Base-by-base conservation (phyloP, 208 protist genomes). In the Chromosphaera perkinsii region DNA sequence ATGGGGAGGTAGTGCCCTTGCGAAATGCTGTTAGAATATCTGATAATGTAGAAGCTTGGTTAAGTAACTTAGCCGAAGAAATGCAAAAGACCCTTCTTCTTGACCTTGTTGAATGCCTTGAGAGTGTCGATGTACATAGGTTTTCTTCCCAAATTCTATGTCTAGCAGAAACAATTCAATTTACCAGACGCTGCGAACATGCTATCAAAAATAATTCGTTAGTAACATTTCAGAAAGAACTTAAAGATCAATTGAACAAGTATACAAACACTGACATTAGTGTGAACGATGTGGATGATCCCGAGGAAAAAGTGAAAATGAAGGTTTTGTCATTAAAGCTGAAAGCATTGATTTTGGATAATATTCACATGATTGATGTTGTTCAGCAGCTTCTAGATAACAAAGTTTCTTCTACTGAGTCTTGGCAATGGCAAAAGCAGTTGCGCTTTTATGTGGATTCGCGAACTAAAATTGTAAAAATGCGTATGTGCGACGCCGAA, bases 361-460 rank as follows among this genome's bases (percentile, higher is more conserved):
- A 93, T 5, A 95, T 99, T n/a, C 96, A 98, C 73, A 91, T 97
- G 75, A 84, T 94, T 27, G 92, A 98, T 64, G 86, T 95, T 26
- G 88, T 85, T 22, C 85, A 90, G 14, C 31, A 60, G 27, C 78
- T 98, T 2, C 31, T 22, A 0, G 42, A 10, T 54, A 37, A 24
- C 4, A 40, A 40, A 27, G 81, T 85, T 36, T 40, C 57, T 3
- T 85, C 75, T n/a, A 55, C 59, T 9, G 59, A 83, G 2, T 87
- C 92, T 69, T 99, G 98, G 80, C 84, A 90, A 27, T 99, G 96
- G 95, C 73, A 97, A 26, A 88, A 88, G 42, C 77, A 97, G 55
- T 88, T 98, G 79, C 84, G 95, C 5, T 86, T 92, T 40, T 96
- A 97, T 68, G 90, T 84, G 39, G 76, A 88, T 51, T 42, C 74